Conservation (phyloP, 2,329 filamentous ascomycete species). For the Neonectria punicea region DNA sequence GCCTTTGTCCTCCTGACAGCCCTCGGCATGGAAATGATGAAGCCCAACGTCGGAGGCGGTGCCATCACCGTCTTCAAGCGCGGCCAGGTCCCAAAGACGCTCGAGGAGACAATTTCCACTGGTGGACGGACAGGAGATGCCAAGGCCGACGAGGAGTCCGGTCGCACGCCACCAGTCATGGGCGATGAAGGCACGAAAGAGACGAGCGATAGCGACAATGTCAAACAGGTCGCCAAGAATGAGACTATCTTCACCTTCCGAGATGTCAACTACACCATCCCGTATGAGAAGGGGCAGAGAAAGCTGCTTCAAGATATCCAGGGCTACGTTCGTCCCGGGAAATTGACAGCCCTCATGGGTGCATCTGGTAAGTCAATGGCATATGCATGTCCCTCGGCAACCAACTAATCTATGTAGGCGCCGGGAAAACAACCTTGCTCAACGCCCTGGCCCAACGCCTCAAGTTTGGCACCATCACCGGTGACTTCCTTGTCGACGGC, state of each 20-base stretch:
- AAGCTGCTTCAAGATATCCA: slow-evolving; percentile 80
- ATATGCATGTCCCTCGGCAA: not conserved
- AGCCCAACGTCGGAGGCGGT: slow-evolving; percentile 68
- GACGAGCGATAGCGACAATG: slow-evolving; percentile 36
- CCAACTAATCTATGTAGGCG: slow-evolving; percentile 39
- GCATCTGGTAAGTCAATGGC: slow-evolving; percentile 51
- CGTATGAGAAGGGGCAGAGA: slow-evolving; percentile 70
- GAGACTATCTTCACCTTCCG: slow-evolving; percentile 67
- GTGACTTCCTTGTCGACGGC: slow-evolving; percentile 84
- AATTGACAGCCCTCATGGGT: slow-evolving; percentile 82
- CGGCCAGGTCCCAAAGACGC: slow-evolving; percentile 67
- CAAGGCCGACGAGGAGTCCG: slow-evolving; percentile 63
- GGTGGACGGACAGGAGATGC: slow-evolving; percentile 52
- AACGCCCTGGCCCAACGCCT: slow-evolving; percentile 80
- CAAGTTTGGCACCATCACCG: slow-evolving; percentile 79
- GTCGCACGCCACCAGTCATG: slow-evolving; percentile 40
- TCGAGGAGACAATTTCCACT: slow-evolving; percentile 67
- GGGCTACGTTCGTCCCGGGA: slow-evolving; percentile 87
- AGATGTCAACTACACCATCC: slow-evolving; percentile 61
- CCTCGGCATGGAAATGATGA: slow-evolving; percentile 73
- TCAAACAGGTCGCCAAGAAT: slow-evolving; percentile 65
- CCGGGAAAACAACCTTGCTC: slow-evolving; percentile 79
- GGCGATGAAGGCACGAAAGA: slow-evolving; percentile 22
- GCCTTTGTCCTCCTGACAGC: slow-evolving; percentile 80
- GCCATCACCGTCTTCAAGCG: slow-evolving; percentile 71